Evolutionary conservation across 2,329 filamentous ascomycete genomes (phyloP), one percentile per base, ranked within the genome.

Genomic region (Monosporascus sp.): DNA sequence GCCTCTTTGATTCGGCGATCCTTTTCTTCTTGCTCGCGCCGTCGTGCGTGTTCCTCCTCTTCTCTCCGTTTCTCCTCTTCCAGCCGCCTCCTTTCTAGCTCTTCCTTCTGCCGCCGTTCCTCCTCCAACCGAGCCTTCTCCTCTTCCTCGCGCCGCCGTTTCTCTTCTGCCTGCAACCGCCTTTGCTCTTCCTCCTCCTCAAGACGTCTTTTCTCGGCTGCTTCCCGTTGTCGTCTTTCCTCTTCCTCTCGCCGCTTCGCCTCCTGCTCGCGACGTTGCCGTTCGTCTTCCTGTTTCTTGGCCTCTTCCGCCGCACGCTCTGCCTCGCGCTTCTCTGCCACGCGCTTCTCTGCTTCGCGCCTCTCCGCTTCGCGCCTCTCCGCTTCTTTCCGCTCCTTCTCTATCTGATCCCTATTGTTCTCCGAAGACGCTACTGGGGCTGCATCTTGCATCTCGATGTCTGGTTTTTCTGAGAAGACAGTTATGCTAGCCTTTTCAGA

Each of bases 381-480:
- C 17, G 63, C 68, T 54, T 69, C 70, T 50, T 62, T 65, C 3
- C 65, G 69, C 47, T 70, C 72, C 53, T 67, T 73, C 37, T 70
- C 63, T 15, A 65, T 38, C 48, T 62, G 68, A 27, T 68, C 67
- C 5, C 59, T 58, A 8, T 66, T 66, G 18, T 63, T 65, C 48
- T 39, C 58, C 51, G 37, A 57, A 18, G 53, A 52, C 25, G 63
- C 60, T 14, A 60, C 61, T 44, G 68, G 69, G 2, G 58, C 60
- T 15, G 72, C 74, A 56, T 83, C 81, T 2, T 68, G 70, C 80
- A 84, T 83, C 20, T 81, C 78, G 8, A 80, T 64, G 51, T 84
- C 81, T 2, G 70, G 64, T 51, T 83, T 80, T 55, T 83, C 80
- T 0, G 78, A 78, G 58, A 82, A 82, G 41, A 83, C 78, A 47